phyloP scores from a whole-genome alignment of 306 rosid genomes.

The Purshia tridentata region DNA sequence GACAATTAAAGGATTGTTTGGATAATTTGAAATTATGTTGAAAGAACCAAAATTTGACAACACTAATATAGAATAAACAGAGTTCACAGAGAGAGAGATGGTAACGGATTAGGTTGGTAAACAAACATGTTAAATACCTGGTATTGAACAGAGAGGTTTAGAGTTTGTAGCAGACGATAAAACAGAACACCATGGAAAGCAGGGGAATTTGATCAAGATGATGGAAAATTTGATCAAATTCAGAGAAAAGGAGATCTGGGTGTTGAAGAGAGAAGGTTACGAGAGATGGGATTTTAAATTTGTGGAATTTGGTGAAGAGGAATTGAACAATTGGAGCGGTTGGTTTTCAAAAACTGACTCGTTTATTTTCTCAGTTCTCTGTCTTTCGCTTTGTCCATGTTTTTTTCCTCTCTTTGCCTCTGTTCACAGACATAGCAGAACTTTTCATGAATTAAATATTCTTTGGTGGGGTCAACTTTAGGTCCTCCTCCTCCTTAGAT shows the following conservation, averaged over 20 bases:
- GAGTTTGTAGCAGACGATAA: background rate
- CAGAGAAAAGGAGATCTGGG: constrained; percentile 39
- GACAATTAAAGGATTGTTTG: constrained; percentile 8
- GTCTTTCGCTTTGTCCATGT: background rate
- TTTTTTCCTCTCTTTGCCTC: constrained; percentile 4
- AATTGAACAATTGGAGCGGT: constrained; percentile 54
- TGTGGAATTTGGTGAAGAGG: constrained; percentile 51
- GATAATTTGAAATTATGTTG: background rate
- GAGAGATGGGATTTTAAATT: constrained; percentile 39
- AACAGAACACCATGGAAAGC: constrained; percentile 11
- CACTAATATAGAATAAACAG: background rate
- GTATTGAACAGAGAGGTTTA: background rate
- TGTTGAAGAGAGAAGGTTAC: constrained; percentile 26
- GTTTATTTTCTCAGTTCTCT: constrained; percentile 13
- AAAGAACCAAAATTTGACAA: background rate
- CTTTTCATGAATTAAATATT: constrained; percentile 11
- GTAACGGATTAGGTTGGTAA: background rate
- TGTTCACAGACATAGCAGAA: constrained; percentile 13
- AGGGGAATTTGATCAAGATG: constrained; percentile 19
- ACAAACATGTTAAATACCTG: background rate
- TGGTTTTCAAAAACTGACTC: constrained; percentile 40
- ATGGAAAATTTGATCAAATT: constrained; percentile 23
- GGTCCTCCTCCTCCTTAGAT: background rate
- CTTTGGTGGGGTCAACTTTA: constrained; percentile 21
- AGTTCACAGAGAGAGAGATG: background rate